These are phyloP conservation scores for Sporothrix globosa DNA, from an alignment of 2,329 filamentous ascomycete species.

Conservation along the genomic window DNA sequence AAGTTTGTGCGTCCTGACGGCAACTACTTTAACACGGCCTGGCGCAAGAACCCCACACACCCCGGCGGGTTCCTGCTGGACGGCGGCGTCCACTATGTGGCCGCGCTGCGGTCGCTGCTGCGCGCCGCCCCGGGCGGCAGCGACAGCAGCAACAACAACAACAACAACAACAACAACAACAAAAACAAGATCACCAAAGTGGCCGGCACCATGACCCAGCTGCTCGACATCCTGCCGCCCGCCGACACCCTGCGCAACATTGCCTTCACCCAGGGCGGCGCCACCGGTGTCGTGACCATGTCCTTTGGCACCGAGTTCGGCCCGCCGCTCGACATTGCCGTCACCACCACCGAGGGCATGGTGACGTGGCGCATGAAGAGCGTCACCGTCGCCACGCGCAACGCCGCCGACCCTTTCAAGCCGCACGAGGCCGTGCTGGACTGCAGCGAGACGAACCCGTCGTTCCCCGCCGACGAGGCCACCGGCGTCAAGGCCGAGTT, in stretches of 20 bases:
- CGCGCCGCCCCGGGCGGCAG: constrained; percentile 40
- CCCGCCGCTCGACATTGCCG: constrained; percentile 38
- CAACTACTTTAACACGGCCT: constrained; percentile 56
- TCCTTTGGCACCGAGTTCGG: constrained; percentile 44
- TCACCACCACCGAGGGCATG: constrained; percentile 41
- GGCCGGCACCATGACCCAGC: constrained; percentile 58
- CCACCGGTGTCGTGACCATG: constrained; percentile 39
- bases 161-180: too few species aligned
- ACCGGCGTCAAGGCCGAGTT: constrained; percentile 42
- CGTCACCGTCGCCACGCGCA: constrained; percentile 36
- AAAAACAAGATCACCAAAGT: constrained; percentile 51
- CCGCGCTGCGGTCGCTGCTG: constrained; percentile 64
- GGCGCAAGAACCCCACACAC: constrained; percentile 69
- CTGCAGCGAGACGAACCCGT: constrained; percentile 35
- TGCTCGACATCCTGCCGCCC: constrained; percentile 62
- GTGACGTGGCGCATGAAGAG: constrained; percentile 38
- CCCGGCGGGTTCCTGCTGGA: constrained; percentile 79
- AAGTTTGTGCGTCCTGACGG: constrained; percentile 49
- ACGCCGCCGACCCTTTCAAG: neutral
- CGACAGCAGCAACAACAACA: constrained; percentile 39
- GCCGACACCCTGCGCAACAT: constrained; percentile 68
- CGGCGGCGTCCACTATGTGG: constrained; percentile 73
- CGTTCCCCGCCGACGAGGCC: constrained; percentile 29
- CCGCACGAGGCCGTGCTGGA: constrained; percentile 30
- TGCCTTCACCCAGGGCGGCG: constrained; percentile 39